These are phyloP conservation scores for Rutstroemia sp. DNA, from an alignment of 2,329 filamentous ascomycete genomes.

Conservation along the genomic window DNA sequence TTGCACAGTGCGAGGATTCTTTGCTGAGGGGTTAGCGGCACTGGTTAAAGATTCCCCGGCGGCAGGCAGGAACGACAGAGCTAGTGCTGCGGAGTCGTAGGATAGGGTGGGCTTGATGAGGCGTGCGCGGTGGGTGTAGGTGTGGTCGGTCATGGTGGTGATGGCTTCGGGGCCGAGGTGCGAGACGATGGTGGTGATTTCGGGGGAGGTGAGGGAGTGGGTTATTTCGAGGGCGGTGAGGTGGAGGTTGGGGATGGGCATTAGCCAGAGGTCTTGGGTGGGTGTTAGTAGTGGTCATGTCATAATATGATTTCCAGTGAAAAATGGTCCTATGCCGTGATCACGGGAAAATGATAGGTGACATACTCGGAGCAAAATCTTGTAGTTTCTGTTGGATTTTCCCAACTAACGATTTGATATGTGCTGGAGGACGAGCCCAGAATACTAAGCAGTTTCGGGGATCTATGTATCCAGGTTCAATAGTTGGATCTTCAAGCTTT, in stretches of 20 bases:
- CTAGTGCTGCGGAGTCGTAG: slow-evolving; percentile 78
- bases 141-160: slow-evolving; percentile 56
- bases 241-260: slow-evolving; percentile 72
- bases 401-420: slow-evolving; percentile 59
- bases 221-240: slow-evolving; percentile 79
- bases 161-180: slow-evolving; percentile 46
- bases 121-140: slow-evolving; percentile 58
- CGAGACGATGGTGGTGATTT: slow-evolving; percentile 58
- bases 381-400: slow-evolving; percentile 61
- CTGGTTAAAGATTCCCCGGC: slow-evolving; percentile 46
- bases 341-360: background rate
- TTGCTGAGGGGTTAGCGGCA: background rate
- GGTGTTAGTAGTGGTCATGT: slow-evolving; percentile 12
- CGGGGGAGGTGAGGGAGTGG: slow-evolving; percentile 64
- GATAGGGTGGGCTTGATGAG: slow-evolving; percentile 78
- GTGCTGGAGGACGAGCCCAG: slow-evolving; percentile 75
- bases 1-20: slow-evolving; percentile 30
- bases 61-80: slow-evolving; percentile 80
- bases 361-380: slow-evolving; percentile 61
- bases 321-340: too few species aligned
- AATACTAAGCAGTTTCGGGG: slow-evolving; percentile 76
- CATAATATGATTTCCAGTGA: too few species aligned
- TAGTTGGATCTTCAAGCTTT: slow-evolving; percentile 54
- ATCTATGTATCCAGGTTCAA: slow-evolving; percentile 66
- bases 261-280: slow-evolving; percentile 68